Conservation (phyloP, 768 basidiomycete species). For the Trichaptum fuscoviolaceum region DNA sequence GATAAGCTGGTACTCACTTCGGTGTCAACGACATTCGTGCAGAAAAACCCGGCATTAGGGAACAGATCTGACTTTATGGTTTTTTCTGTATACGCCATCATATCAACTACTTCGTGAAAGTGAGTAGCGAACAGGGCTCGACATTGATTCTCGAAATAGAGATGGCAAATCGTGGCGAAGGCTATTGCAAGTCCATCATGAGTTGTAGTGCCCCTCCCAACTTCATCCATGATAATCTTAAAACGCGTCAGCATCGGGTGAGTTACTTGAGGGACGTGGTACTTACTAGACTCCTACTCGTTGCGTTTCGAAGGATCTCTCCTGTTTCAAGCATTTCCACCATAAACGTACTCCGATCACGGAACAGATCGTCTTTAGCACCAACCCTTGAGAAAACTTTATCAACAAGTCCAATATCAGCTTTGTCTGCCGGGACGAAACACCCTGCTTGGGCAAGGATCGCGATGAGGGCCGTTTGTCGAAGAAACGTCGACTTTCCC, state of each 20-base stretch:
- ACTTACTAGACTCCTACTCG: slow-evolving; percentile 73
- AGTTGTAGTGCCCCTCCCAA: slow-evolving; percentile 93
- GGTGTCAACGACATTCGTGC: slow-evolving; percentile 79
- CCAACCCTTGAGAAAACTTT: slow-evolving; percentile 92
- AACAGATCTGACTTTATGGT: slow-evolving; percentile 44
- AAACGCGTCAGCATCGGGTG: slow-evolving; percentile 6
- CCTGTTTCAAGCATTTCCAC: slow-evolving; percentile 97
- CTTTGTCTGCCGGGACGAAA: slow-evolving; percentile 86
- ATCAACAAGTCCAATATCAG: slow-evolving; percentile 81
- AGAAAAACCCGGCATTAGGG: slow-evolving; percentile 73
- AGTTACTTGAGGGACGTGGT: neutral
- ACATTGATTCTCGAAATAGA: slow-evolving; percentile 64
- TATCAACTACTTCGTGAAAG: slow-evolving; percentile 88
- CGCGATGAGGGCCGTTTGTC: slow-evolving; percentile 85
- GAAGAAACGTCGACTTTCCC: slow-evolving; percentile 88
- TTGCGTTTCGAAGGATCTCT: slow-evolving; percentile 82
- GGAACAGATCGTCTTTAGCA: slow-evolving; percentile 90
- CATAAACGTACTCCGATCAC: slow-evolving; percentile 96
- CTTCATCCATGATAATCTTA: slow-evolving; percentile 99
- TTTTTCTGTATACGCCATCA: slow-evolving; percentile 60
- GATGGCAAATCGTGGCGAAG: slow-evolving; percentile 83
- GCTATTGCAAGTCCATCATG: slow-evolving; percentile 92
- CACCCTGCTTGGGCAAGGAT: slow-evolving; percentile 91
- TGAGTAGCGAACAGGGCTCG: slow-evolving; percentile 97
- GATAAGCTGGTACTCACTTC: slow-evolving; percentile 41